Evolutionary conservation across 371 early-diverging fungal genomes (phyloP), one percentile per base, ranked within the genome.

Genomic region (Mucor piriformis): DNA sequence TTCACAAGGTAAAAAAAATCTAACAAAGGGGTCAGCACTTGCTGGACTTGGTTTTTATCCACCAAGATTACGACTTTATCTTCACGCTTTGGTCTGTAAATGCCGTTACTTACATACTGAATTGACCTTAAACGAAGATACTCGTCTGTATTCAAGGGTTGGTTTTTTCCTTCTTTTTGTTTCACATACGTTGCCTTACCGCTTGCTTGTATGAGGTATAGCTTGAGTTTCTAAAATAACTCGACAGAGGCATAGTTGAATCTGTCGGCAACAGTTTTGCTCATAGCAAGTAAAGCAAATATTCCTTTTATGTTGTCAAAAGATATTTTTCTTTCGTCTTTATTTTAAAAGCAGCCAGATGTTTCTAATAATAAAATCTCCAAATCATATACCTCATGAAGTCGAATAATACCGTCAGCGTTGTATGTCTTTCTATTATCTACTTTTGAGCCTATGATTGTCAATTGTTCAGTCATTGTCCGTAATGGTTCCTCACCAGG

Each of bases 281-380:
- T 27, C 58, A 58, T 58, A 0, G 51, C 43, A 1, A 58, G 50
- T 27, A 58, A 43, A 27, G 50, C 50, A 50, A 50, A 58, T 43
- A 58, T 43, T 20, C 50, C 58, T 50, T 58, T 58, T 50, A 20
- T 50, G 50, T 58, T 58, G 42, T 58, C 58, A 25, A 58, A 58
- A 18, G 50, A 40, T 7, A 50, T 58, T 58, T 50, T 58, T 27
- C 50, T 27, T n/a, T 42, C 42, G 21, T 50, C 43, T 50, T 42
- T 50, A 32, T 42, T 50, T 13, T 42, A 35, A 33, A 58, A 58
- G 24, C 12, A 33, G n/a, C 58, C 58, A 12, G 51, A 25, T 18
- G 50, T 58, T 33, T 50, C 58, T 25, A 58, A 25, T 42, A 58
- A 50, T 29, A 58, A 42, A 42, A 50, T 42, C 32, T 58, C 58